Evolutionary conservation across 2,329 filamentous ascomycete species (phyloP).

Genomic region (Cadophora gregata): DNA sequence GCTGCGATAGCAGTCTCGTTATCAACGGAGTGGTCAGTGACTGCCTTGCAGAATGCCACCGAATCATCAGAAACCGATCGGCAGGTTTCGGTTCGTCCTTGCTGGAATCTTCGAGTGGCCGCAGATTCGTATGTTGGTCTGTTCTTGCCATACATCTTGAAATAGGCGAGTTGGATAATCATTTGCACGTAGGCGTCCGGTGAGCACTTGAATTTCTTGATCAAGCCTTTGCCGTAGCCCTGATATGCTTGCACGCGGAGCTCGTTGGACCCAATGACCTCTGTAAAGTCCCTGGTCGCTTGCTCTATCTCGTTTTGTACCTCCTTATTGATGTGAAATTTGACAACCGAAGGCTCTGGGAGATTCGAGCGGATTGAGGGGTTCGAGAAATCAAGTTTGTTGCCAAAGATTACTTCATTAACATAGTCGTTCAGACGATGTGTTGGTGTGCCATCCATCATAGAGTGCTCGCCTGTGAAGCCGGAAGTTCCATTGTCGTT

Average conservation of each 20-base stretch:
- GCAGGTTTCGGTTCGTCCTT: conserved; percentile 95
- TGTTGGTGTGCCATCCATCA: conserved; percentile 99
- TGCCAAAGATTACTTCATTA: conserved; percentile 89
- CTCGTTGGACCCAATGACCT: conserved; percentile 86
- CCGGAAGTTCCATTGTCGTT: conserved; percentile 98
- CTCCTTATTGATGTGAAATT: conserved; percentile 78
- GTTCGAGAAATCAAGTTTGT: conserved; percentile 89
- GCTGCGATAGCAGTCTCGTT: conserved; percentile 72
- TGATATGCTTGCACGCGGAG: conserved; percentile 95
- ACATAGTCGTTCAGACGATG: conserved; percentile 96
- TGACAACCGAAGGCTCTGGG: conserved; percentile 77
- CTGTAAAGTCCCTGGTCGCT: conserved; percentile 78
- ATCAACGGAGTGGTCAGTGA: conserved; percentile 71
- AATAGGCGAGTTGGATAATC: conserved; percentile 97
- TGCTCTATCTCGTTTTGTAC: conserved; percentile 79
- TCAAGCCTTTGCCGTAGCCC: conserved; percentile 95
- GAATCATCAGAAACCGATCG: conserved; percentile 90
- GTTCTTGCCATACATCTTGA: conserved; percentile 99
- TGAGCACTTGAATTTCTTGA: conserved; percentile 99
- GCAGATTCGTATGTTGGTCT: conserved; percentile 97
- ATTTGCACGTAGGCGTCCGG: conserved; percentile 98
- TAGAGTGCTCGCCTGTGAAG: conserved; percentile 98
- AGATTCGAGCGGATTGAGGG: conserved; percentile 80
- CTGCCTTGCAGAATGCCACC: conserved; percentile 87
- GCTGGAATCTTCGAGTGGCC: conserved; percentile 92